A percentile compares a stretch with the other conserved stretches of the same genome.
These are phyloP conservation scores for Viola pubescens DNA, from an alignment of 441 rosid genomes.

Conservation along the genomic window DNA sequence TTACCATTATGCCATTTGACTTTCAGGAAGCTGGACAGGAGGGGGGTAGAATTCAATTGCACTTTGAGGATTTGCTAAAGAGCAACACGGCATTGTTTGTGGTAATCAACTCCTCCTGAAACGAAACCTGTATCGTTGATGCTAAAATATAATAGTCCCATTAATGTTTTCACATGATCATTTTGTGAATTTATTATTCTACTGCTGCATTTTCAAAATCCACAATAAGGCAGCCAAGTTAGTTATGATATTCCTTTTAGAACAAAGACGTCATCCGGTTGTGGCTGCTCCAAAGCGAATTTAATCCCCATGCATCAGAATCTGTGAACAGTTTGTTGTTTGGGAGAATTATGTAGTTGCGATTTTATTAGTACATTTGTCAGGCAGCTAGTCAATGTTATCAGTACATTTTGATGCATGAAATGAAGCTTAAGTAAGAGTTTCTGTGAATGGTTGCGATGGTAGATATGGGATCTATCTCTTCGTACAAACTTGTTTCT, in stretches of 20 bases:
- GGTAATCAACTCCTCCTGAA: slow-evolving; percentile 29
- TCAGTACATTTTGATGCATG: too few relatives aligned
- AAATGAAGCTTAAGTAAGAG: too few relatives aligned
- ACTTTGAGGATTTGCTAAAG: slow-evolving; percentile 88
- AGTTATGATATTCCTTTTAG: not conserved
- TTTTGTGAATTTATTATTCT: not conserved
- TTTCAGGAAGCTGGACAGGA: slow-evolving; percentile 91
- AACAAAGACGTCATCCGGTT: too few relatives aligned
- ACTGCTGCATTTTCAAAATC: not conserved
- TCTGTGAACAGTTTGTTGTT: too few relatives aligned
- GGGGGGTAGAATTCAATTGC: slow-evolving; percentile 88
- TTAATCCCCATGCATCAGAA: too few relatives aligned
- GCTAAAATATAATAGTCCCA: too few relatives aligned
- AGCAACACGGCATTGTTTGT: slow-evolving; percentile 86
- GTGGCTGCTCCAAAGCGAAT: too few relatives aligned
- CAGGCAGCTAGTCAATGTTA: too few relatives aligned
- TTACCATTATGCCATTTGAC: slow-evolving; percentile 18
- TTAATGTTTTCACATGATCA: not conserved
- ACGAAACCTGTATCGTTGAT: too few relatives aligned
- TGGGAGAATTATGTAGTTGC: too few relatives aligned
- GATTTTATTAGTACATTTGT: too few relatives aligned
- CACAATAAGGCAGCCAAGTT: not conserved
- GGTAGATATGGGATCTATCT: not conserved
- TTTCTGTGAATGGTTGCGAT: not conserved
- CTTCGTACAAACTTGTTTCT: not conserved